These are phyloP conservation scores for Cercospora zeae-maydis DNA, from an alignment of 2,329 filamentous ascomycete species.

Conservation along the genomic window DNA sequence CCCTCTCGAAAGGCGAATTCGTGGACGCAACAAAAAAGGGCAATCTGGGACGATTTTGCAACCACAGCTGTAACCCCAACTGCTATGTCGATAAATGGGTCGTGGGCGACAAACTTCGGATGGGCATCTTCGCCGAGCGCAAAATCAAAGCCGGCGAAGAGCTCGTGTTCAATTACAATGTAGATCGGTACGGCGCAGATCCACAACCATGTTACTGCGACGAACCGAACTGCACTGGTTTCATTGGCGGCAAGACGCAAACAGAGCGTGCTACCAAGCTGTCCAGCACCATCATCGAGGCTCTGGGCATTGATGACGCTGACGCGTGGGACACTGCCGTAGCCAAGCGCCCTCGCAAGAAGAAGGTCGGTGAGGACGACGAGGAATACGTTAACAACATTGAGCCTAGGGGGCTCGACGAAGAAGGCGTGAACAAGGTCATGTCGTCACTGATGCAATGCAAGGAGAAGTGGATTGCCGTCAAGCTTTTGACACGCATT, in stretches of 20 bases:
- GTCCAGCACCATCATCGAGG: conserved; percentile 84
- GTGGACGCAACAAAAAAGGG: conserved; percentile 97
- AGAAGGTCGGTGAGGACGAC: conserved; percentile 86
- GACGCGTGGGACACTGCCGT: conserved; percentile 90
- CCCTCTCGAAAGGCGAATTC: conserved; percentile 90
- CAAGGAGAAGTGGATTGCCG: conserved; percentile 98
- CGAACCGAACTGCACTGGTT: conserved; percentile 90
- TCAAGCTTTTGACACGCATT: conserved; percentile 87
- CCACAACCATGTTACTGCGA: conserved; percentile 96
- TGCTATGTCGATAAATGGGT: conserved; percentile 99
- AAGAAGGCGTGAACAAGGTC: conserved; percentile 83
- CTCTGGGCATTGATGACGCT: conserved; percentile 87
- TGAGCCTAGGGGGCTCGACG: conserved; percentile 72
- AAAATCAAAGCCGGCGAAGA: conserved; percentile 85
- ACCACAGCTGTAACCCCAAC: conserved; percentile 98
- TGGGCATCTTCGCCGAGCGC: conserved; percentile 95
- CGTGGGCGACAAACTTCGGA: conserved; percentile 91
- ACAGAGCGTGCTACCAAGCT: conserved; percentile 93
- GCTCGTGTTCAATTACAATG: conserved; percentile 98
- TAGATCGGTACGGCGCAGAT: conserved; percentile 94
- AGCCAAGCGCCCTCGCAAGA: conserved; percentile 85
- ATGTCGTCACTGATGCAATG: conserved; percentile 97
- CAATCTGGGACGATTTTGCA: conserved; percentile 95
- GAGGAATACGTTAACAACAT: conserved; percentile 93
- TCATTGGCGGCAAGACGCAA: conserved; percentile 96